Evolutionary conservation across 306 rosid species (phyloP).

Genomic region (Inga oerstediana): DNA sequence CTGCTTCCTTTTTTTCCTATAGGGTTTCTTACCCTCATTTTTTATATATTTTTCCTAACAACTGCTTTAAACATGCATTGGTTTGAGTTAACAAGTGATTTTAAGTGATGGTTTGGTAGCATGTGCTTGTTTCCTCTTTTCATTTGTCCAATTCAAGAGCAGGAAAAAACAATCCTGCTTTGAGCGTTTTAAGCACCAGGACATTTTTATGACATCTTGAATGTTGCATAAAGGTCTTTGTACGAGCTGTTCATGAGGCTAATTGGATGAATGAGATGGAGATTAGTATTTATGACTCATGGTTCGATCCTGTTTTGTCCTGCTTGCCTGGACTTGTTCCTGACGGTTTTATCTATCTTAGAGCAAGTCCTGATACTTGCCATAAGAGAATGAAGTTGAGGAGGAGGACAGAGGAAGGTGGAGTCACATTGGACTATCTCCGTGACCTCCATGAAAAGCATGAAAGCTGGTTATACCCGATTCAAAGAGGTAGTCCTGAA

Average conservation of each 20-base stretch:
- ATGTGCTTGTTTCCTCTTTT: slow-evolving; percentile 32
- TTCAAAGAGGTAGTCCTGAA: slow-evolving; percentile 76
- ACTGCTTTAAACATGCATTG: neutral
- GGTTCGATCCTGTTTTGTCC: slow-evolving; percentile 98
- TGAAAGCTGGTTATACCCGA: slow-evolving; percentile 96
- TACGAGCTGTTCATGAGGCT: slow-evolving; percentile 97
- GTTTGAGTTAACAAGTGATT: slow-evolving; percentile 7
- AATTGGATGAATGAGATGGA: slow-evolving; percentile 99
- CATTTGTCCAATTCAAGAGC: slow-evolving; percentile 26
- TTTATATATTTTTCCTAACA: neutral
- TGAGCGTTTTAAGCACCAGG: slow-evolving; percentile 40
- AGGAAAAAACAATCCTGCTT: slow-evolving; percentile 26
- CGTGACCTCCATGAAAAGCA: slow-evolving; percentile 88
- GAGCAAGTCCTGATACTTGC: slow-evolving; percentile 99
- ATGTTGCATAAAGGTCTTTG: slow-evolving; percentile 72
- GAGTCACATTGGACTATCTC: slow-evolving; percentile 82
- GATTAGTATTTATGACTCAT: slow-evolving; percentile 94
- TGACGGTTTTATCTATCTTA: slow-evolving; percentile 92
- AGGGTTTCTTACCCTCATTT: neutral
- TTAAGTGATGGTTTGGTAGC: slow-evolving; percentile 34
- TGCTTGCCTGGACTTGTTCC: slow-evolving; percentile 94
- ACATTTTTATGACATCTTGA: slow-evolving; percentile 29
- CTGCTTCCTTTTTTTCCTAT: neutral
- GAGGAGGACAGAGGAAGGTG: slow-evolving; percentile 88
- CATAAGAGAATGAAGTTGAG: slow-evolving; percentile 88